A percentile compares a stretch with the other conserved stretches of the same genome.
Conservation (phyloP, 2,329 filamentous ascomycete genomes). For the Pseudogymnoascus sp. region DNA sequence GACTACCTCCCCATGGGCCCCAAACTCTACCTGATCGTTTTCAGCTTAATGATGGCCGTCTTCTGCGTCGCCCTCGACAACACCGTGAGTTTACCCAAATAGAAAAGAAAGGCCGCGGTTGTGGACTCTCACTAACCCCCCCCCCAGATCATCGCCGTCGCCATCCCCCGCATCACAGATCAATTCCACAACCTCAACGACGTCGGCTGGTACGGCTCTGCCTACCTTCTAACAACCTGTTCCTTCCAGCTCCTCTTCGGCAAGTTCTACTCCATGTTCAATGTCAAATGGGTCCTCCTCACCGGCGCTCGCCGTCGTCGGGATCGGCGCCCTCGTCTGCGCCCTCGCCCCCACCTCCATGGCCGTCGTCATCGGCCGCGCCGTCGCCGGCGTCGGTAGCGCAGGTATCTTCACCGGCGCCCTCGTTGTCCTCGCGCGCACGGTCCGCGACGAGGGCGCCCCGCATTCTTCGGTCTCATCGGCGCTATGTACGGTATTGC, state of each 20-base stretch:
- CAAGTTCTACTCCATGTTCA: constrained; percentile 26
- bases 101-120: too few relatives aligned
- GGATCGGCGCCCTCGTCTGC: constrained; percentile 28
- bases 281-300: constrained; percentile 25
- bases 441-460: constrained; percentile 20
- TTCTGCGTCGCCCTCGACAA: constrained; percentile 41
- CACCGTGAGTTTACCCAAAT: background rate
- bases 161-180: constrained; percentile 21
- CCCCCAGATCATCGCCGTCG: constrained; percentile 12
- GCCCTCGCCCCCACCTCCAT: constrained; percentile 24
- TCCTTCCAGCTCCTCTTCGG: constrained; percentile 22
- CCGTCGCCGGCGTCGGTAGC: constrained; percentile 27
- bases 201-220: constrained; percentile 34
- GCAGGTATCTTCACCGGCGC: constrained; percentile 27
- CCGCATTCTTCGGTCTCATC: constrained; percentile 19
- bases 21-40: constrained; percentile 32
- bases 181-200: constrained; percentile 21
- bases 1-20: constrained; percentile 12
- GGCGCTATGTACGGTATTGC: constrained; percentile 23
- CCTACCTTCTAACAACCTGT: constrained; percentile 29
- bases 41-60: constrained; percentile 37
- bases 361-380: constrained; percentile 28
- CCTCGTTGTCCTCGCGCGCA: constrained; percentile 24
- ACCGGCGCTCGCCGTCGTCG: constrained; percentile 25
- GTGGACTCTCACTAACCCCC: constrained; percentile 21